These are phyloP conservation scores for Aureobasidium sp. DNA, from an alignment of 2,329 filamentous ascomycete species.

Conservation along the genomic window DNA sequence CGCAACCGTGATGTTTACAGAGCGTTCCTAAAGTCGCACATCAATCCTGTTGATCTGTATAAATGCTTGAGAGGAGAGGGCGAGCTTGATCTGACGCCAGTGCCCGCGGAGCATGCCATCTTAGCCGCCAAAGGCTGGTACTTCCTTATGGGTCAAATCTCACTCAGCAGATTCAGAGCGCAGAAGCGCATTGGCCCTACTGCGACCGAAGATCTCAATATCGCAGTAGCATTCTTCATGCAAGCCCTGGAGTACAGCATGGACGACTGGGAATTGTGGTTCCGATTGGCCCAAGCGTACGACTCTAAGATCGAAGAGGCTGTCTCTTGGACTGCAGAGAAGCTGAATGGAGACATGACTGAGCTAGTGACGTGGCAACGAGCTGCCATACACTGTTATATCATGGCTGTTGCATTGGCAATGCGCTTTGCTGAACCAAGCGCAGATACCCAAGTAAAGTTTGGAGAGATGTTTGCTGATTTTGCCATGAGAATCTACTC, in stretches of 20 bases:
- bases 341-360: slow-evolving; percentile 73
- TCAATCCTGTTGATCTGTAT: slow-evolving; percentile 74
- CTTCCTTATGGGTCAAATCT: slow-evolving; percentile 80
- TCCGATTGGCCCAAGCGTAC: slow-evolving; percentile 75
- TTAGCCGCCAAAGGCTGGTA: slow-evolving; percentile 84
- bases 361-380: slow-evolving; percentile 71
- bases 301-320: slow-evolving; percentile 83
- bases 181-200: slow-evolving; percentile 65
- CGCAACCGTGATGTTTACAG: slow-evolving; percentile 80
- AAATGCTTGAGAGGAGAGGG: slow-evolving; percentile 72
- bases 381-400: slow-evolving; percentile 70
- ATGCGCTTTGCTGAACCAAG: slow-evolving; percentile 48
- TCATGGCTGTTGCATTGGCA: slow-evolving; percentile 58
- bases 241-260: slow-evolving; percentile 76
- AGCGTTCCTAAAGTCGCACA: slow-evolving; percentile 70
- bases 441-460: slow-evolving; percentile 44
- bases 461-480: slow-evolving; percentile 59
- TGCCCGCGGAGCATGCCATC: slow-evolving; percentile 55
- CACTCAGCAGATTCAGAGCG: slow-evolving; percentile 75
- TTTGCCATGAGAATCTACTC: slow-evolving; percentile 62
- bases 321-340: slow-evolving; percentile 82
- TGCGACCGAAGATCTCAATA: slow-evolving; percentile 74
- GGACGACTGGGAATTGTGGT: slow-evolving; percentile 85
- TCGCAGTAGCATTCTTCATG: slow-evolving; percentile 69
- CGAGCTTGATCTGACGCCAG: slow-evolving; percentile 59